phyloP scores from a whole-genome alignment of 352 stramenopile genomes.

The Phytophthora sojae region DNA sequence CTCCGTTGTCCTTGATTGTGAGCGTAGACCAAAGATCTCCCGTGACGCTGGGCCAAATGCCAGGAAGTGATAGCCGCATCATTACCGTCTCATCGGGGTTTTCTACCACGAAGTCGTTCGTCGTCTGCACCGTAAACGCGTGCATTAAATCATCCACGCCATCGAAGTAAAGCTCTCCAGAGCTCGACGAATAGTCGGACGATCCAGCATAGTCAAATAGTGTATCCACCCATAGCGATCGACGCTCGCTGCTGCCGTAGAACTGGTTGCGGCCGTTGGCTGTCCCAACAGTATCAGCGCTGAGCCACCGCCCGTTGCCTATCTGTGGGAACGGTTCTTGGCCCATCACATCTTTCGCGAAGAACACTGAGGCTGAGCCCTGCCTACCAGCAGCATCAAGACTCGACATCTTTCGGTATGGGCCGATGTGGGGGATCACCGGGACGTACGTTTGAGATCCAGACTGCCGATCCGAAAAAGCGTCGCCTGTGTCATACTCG shows the following conservation, averaged over 20 bases:
- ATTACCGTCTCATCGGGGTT: conserved; percentile 92
- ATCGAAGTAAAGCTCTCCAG: conserved; percentile 75
- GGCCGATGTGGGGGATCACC: conserved; percentile 53
- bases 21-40: conserved; percentile 89
- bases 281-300: conserved; percentile 74
- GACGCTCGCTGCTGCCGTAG: conserved; percentile 88
- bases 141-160: conserved; percentile 47
- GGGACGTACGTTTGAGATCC: conserved; percentile 52
- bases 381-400: conserved; percentile 57
- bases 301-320: conserved; percentile 62
- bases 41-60: conserved; percentile 92
- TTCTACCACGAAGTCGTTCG: conserved; percentile 91
- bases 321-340: conserved; percentile 86
- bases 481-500: conserved; percentile 80
- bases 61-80: conserved; percentile 91
- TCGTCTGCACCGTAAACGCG: conserved; percentile 88
- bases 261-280: conserved; percentile 90
- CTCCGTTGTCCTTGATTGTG: conserved; percentile 92
- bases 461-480: conserved; percentile 63
- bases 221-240: conserved; percentile 80
- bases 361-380: conserved; percentile 55
- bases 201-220: conserved; percentile 91
- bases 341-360: conserved; percentile 56
- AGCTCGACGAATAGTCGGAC: conserved; percentile 88
- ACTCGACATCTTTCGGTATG: conserved; percentile 69